Conservation (phyloP, 2,329 filamentous ascomycete genomes). For the Aspergillus aculeatinus region DNA sequence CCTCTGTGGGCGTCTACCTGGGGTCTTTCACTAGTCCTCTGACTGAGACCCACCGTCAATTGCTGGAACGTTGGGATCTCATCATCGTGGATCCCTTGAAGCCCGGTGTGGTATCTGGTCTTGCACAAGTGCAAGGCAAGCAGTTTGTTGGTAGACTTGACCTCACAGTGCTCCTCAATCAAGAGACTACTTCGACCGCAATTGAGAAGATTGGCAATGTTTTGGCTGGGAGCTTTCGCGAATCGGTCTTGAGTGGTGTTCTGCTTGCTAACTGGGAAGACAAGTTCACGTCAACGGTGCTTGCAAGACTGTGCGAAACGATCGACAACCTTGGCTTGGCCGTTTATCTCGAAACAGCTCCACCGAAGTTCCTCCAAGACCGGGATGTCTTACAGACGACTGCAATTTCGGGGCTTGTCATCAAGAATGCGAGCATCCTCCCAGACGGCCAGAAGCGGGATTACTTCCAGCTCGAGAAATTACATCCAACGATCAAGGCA, state of each 20-base stretch:
- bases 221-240: slow-evolving; percentile 25
- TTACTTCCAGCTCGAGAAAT: slow-evolving; percentile 45
- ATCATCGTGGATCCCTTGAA: slow-evolving; percentile 46
- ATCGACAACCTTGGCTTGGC: slow-evolving; percentile 38
- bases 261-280: slow-evolving; percentile 46
- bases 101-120: slow-evolving; percentile 34
- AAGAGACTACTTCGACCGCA: slow-evolving; percentile 24
- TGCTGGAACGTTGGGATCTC: slow-evolving; percentile 47
- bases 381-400: slow-evolving; percentile 34
- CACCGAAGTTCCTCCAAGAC: slow-evolving; percentile 43
- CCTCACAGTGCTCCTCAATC: slow-evolving; percentile 23
- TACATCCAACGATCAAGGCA: slow-evolving; percentile 46
- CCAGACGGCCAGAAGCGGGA: slow-evolving; percentile 44
- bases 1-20: slow-evolving; percentile 46
- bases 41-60: slow-evolving; percentile 30
- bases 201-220: slow-evolving; percentile 33
- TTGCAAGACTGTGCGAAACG: slow-evolving; percentile 33
- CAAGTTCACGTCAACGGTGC: slow-evolving; percentile 29
- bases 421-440: slow-evolving; percentile 45
- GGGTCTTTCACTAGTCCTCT: slow-evolving; percentile 38
- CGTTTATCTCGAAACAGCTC: slow-evolving; percentile 45
- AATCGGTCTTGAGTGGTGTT: slow-evolving; percentile 39
- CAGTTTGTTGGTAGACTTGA: slow-evolving; percentile 37
- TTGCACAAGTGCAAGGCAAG: slow-evolving; percentile 22
- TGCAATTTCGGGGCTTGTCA: slow-evolving; percentile 40